Conservation (phyloP, 2,329 filamentous ascomycete genomes). For the Penicillium janthinellum region DNA sequence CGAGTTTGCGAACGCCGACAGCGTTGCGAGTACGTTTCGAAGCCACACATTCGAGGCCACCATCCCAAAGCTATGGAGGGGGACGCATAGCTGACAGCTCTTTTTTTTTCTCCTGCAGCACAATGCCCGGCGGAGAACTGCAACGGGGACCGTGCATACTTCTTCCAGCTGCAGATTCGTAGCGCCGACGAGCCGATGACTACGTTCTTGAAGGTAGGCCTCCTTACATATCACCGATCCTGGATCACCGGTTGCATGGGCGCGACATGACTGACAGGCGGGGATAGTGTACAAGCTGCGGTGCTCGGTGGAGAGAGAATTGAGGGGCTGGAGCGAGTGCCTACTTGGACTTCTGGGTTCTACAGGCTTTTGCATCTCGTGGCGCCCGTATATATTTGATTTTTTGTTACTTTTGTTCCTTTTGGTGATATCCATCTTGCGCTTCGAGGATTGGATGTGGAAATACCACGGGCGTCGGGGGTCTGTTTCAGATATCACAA, state of each 20-base stretch:
- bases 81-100: constrained; percentile 1
- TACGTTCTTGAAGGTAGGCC: constrained; percentile 79
- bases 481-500: constrained; percentile 1
- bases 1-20: constrained; percentile 89
- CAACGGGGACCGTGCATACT: constrained; percentile 81
- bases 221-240: constrained; percentile 18
- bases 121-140: constrained; percentile 83
- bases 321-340: constrained; percentile 26
- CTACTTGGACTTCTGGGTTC: background rate
- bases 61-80: background rate
- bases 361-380: background rate
- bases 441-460: background rate
- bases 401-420: background rate
- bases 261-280: constrained; percentile 26
- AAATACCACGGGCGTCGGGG: background rate
- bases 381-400: background rate
- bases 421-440: background rate
- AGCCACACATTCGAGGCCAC: background rate
- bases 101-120: constrained; percentile 47
- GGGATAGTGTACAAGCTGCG: constrained; percentile 49
- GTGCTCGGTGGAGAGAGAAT: constrained; percentile 53
- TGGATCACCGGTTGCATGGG: constrained; percentile 1
- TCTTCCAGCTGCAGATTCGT: constrained; percentile 95
- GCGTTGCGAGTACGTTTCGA: constrained; percentile 60
- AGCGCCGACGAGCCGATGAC: constrained; percentile 99